Evolutionary conservation across 305 asterid species (phyloP).

Genomic region (Solanum hybrid): DNA sequence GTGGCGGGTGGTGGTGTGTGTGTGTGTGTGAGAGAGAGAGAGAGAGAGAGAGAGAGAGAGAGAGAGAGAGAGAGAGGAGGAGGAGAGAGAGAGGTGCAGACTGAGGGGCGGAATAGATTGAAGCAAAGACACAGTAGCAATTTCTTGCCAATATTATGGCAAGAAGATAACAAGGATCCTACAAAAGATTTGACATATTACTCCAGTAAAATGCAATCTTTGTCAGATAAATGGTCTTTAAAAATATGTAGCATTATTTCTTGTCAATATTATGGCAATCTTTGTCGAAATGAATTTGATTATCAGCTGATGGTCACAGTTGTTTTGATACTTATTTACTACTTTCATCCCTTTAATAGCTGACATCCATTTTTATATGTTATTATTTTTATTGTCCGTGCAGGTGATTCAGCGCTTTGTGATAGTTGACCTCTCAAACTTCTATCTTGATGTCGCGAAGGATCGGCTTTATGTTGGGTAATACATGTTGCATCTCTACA

Average conservation of each 20-base stretch:
- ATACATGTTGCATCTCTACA: background rate
- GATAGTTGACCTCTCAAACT: slow-evolving; percentile 90
- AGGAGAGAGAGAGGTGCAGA: background rate
- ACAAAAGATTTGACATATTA: background rate
- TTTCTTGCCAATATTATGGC: background rate
- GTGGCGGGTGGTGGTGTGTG: too few species aligned
- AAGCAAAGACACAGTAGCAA: background rate
- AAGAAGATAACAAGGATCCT: background rate
- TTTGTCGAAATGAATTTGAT: background rate
- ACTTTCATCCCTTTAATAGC: background rate
- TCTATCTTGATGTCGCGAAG: slow-evolving; percentile 91
- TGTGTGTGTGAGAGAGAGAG: background rate
- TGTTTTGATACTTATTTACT: background rate
- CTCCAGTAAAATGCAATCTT: background rate
- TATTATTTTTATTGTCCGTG: slow-evolving; percentile 7
- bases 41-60: too few species aligned
- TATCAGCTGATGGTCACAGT: background rate
- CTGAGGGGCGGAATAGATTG: background rate
- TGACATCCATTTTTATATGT: background rate
- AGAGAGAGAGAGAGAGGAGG: background rate
- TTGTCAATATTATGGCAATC: background rate
- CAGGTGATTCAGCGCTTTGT: slow-evolving; percentile 91
- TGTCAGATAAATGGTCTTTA: background rate
- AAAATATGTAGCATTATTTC: background rate
- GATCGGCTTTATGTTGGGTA: slow-evolving; percentile 98